Percentiles rank a stretch among this genome's conserved stretches.
phyloP scores from a whole-genome alignment of 345 rosid genomes.

The Syzygium grande region DNA sequence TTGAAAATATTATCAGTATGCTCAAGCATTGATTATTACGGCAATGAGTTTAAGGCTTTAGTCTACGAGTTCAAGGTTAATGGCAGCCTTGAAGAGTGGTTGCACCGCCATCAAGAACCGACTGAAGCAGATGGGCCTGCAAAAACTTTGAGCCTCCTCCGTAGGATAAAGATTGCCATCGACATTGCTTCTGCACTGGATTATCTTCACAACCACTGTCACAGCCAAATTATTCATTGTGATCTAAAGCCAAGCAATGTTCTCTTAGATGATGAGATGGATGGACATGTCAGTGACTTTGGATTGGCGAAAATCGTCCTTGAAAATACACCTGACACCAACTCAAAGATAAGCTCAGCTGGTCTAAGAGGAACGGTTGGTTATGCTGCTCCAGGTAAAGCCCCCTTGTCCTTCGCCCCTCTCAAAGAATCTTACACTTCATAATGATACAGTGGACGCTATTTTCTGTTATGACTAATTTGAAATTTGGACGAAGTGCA shows the following conservation, averaged over 20 bases:
- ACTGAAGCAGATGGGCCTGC: not conserved
- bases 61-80: not conserved
- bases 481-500: not conserved
- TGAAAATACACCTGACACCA: not conserved
- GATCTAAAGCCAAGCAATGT: not conserved
- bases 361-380: not conserved
- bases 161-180: not conserved
- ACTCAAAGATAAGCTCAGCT: not conserved
- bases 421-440: not conserved
- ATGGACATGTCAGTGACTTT: not conserved
- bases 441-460: not conserved
- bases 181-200: slow-evolving; percentile 4
- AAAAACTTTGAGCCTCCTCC: not conserved
- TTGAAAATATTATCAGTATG: not conserved
- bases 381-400: not conserved
- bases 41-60: not conserved
- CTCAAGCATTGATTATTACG: not conserved
- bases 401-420: not conserved
- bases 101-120: not conserved
- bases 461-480: not conserved
- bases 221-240: slow-evolving; percentile 4
- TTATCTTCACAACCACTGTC: slow-evolving; percentile 4
- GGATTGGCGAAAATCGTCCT: not conserved
- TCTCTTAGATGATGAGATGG: not conserved
- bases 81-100: not conserved